Percentiles rank a stretch among this genome's conserved stretches.
These are phyloP conservation scores for Monocercomonoides exilis DNA, from an alignment of 78 protist species.

Conservation along the genomic window DNA sequence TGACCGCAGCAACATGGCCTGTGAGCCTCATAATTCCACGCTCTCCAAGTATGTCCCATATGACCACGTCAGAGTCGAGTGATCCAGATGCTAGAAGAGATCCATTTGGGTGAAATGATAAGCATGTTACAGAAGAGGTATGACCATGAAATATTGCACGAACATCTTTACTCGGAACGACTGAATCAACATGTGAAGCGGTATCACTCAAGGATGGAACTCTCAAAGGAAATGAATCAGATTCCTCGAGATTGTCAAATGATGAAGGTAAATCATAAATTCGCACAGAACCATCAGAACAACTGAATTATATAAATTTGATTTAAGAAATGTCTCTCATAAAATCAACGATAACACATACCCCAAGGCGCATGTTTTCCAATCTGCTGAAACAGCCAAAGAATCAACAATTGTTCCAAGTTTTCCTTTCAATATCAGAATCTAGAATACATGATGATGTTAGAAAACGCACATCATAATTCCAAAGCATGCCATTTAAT, in stretches of 20 bases:
- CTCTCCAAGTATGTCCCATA: constrained; percentile 81
- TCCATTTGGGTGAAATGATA: constrained; percentile 49
- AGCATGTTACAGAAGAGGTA: constrained; percentile 35
- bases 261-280: constrained; percentile 33
- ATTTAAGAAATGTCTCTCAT: neutral
- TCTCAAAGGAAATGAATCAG: neutral
- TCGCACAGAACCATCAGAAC: constrained; percentile 58
- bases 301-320: neutral
- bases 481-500: no score
- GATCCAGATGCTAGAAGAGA: constrained; percentile 58
- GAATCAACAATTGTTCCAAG: neutral
- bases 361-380: neutral
- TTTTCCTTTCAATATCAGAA: neutral
- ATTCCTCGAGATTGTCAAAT: neutral
- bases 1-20: neutral
- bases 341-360: neutral
- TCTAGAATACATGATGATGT: no score
- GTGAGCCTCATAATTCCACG: constrained; percentile 45
- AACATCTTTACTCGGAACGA: neutral
- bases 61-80: constrained; percentile 63
- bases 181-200: neutral
- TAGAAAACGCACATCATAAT: no score
- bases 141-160: constrained; percentile 53
- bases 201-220: neutral
- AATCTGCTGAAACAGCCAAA: neutral